Evolutionary conservation across 2,329 filamentous ascomycete species (phyloP), one percentile per base, ranked within the genome.

Genomic region (Cladorrhinum sp.): DNA sequence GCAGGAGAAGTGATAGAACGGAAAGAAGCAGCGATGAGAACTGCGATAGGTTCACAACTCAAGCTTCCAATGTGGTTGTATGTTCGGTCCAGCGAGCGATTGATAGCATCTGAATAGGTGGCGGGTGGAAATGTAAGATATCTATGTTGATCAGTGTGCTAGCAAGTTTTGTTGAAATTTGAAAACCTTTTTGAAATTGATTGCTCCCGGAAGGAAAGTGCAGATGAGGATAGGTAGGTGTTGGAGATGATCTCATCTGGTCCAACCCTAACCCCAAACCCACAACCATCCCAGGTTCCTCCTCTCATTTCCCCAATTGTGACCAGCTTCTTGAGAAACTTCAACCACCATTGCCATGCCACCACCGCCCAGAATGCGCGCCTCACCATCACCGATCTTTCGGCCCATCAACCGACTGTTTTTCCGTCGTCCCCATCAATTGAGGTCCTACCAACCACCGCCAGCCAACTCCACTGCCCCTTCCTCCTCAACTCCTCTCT

Each of bases 401-500:
- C 30, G 21, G n/a, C 21, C 23, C 33, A 30, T 23, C 8, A 18
- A n/a, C 18, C n/a, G 20, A n/a, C 7, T 46, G 3, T 20, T 46
- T 21, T 16, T 18, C 42, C 42, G n/a, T 21, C 42, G n/a, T 5
- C 42, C 18, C 2, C 28, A 1, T 18, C 28, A 55, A 36, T 21
- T n/a, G 24, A 14, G 52, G 12, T 39, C 52, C 20, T 30, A 21
- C 51, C 30, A 30, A 7, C n/a, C 24, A 46, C 3, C 55, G 14
- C 24, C 36, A 14, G 18, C 42, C 42, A 10, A 20, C 42, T 28
- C 42, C n/a, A 20, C 42, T 5, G 18, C 42, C 42, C 18, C 16
- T 9, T 28, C 36, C 51, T 12, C 72, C 2, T 9, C 26, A 42
- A 46, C 33, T 23, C 7, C 42, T 16, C 2, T 52, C 16, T 71